phyloP scores from a whole-genome alignment of 331 rosid genomes.

The Pyracantha coccinea region DNA sequence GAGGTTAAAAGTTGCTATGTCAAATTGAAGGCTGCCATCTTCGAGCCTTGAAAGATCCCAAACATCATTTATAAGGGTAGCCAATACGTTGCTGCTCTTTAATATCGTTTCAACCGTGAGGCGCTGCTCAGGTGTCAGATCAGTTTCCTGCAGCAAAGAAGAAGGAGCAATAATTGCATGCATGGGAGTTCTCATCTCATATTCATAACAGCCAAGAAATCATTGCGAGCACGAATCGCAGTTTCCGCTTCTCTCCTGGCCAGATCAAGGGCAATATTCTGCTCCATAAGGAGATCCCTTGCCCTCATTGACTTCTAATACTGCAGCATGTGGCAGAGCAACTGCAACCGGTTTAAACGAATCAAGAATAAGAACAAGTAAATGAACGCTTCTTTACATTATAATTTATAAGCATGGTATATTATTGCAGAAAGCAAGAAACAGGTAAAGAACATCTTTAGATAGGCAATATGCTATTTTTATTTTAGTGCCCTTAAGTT shows the following conservation, averaged over 20 bases:
- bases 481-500: neutral
- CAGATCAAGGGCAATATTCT: slow-evolving; percentile 87
- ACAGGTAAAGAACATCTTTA: neutral
- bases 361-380: neutral
- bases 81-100: slow-evolving; percentile 88
- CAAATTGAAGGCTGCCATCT: slow-evolving; percentile 95
- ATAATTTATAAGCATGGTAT: neutral
- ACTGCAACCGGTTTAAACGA: slow-evolving; percentile 68
- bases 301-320: slow-evolving; percentile 96
- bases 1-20: slow-evolving; percentile 61
- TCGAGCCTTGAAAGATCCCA: slow-evolving; percentile 95
- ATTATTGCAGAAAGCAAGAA: neutral
- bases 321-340: slow-evolving; percentile 98
- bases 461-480: neutral
- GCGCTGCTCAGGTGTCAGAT: slow-evolving; percentile 86
- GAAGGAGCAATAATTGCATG: slow-evolving; percentile 97
- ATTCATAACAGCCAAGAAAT: slow-evolving; percentile 97
- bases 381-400: neutral
- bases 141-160: slow-evolving; percentile 90
- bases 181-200: slow-evolving; percentile 99
- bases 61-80: slow-evolving; percentile 87
- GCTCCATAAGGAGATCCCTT: slow-evolving; percentile 83
- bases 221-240: slow-evolving; percentile 96
- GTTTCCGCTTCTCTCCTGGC: slow-evolving; percentile 99
- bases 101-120: slow-evolving; percentile 87